Conservation (phyloP, 75 land plant species). For the Pinus tabuliformis region DNA sequence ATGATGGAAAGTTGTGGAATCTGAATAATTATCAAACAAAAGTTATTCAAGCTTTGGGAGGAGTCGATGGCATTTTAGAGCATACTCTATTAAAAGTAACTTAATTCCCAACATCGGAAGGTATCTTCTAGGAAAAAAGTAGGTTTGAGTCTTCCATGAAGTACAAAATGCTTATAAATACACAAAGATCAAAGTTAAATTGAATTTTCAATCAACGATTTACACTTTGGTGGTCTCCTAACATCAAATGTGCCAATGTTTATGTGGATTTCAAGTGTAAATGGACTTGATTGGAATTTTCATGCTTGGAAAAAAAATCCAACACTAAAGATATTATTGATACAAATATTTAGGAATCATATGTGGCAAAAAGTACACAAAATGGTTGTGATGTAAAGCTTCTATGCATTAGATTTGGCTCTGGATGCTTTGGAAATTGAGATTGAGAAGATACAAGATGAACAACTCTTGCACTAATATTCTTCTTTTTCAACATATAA, state of each 20-base stretch:
- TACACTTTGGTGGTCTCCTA: slow-evolving; percentile 99
- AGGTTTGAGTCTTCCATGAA: slow-evolving; percentile 99
- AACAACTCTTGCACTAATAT: slow-evolving; percentile 98
- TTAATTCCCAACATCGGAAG: slow-evolving; percentile 99
- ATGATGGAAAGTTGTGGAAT: slow-evolving; percentile 99
- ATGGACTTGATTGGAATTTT: slow-evolving; percentile 97
- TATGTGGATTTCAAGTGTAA: slow-evolving; percentile 99
- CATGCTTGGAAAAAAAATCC: slow-evolving; percentile 99
- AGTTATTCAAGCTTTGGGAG: slow-evolving; percentile 98
- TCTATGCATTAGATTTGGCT: slow-evolving; percentile 96
- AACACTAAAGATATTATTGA: slow-evolving; percentile 92
- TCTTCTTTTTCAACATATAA: slow-evolving; percentile 97
- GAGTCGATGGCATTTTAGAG: slow-evolving; percentile 96
- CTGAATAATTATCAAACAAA: slow-evolving; percentile 96
- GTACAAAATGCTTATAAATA: slow-evolving; percentile 95
- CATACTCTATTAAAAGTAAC: slow-evolving; percentile 98
- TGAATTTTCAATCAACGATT: slow-evolving; percentile 96
- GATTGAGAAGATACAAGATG: slow-evolving; percentile 98
- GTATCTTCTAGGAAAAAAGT: slow-evolving; percentile 99
- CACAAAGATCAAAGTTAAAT: slow-evolving; percentile 96
- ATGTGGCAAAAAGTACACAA: slow-evolving; percentile 99
- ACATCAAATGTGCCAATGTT: slow-evolving; percentile 94
- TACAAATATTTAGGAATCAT: slow-evolving; percentile 97
- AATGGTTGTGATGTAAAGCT: slow-evolving; percentile 99
- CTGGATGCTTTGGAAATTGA: slow-evolving; percentile 98